Conservation (phyloP, 495 filamentous ascomycete species). For the Haplographium delicatum region DNA sequence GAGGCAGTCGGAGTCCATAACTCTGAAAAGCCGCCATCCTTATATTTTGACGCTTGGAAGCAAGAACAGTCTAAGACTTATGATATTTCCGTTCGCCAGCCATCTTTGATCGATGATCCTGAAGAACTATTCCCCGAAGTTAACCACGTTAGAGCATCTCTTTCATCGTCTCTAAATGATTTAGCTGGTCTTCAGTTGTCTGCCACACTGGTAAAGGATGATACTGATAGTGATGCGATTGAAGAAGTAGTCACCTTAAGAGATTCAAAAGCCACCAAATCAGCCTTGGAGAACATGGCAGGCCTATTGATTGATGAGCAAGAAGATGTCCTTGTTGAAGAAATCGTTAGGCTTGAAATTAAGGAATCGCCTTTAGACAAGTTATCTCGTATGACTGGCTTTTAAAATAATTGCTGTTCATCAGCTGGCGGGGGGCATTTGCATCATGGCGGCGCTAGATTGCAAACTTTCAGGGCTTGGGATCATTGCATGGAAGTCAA, state of each 20-base stretch:
- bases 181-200: too few relatives aligned
- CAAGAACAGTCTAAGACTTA: background rate
- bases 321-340: background rate
- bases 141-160: background rate
- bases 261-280: constrained; percentile 9
- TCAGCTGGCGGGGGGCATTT: too few relatives aligned
- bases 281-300: constrained; percentile 11
- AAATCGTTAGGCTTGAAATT: background rate
- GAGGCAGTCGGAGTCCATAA: background rate
- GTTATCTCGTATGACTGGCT: background rate
- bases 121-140: too few relatives aligned
- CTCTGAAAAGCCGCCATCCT: background rate
- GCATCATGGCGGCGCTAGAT: too few relatives aligned
- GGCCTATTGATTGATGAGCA: background rate
- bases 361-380: background rate
- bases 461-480: too few relatives aligned
- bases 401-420: too few relatives aligned
- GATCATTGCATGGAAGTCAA: too few relatives aligned
- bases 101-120: background rate
- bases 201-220: background rate
- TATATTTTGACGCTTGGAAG: background rate
- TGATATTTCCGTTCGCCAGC: background rate
- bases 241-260: constrained; percentile 3
- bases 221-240: background rate
- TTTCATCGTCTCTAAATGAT: background rate